phyloP scores from a whole-genome alignment of 1,139 yeast genomes.

The Pichia sp. region DNA sequence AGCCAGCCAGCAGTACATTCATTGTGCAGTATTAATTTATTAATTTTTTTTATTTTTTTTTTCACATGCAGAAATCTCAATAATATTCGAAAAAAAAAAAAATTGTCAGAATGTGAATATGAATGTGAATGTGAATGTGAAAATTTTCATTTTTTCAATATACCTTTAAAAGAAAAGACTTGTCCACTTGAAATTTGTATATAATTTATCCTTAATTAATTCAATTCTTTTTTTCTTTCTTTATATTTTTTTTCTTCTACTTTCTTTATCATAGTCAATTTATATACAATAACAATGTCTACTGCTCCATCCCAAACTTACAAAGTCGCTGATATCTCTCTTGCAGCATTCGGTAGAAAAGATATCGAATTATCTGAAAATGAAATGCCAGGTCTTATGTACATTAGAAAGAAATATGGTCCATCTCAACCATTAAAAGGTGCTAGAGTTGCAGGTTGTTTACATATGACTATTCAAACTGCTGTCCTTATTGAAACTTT shows the following conservation, averaged over 20 bases:
- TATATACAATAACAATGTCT: no score
- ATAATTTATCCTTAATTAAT: neutral
- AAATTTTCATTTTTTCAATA: no score
- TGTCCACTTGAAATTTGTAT: neutral
- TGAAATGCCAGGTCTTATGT: conserved; percentile 99
- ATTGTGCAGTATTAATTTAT: no score
- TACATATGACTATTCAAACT: conserved; percentile 99
- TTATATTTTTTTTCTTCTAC: no score
- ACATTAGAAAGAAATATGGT: conserved; percentile 93
- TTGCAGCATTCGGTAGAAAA: conserved; percentile 99
- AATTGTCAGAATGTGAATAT: no score
- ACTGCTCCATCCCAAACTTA: conserved; percentile 61
- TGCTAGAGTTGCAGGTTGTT: conserved; percentile 98
- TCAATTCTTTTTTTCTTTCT: neutral
- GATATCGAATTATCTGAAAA: conserved; percentile 98
- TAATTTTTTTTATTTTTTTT: neutral
- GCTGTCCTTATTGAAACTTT: conserved; percentile 98
- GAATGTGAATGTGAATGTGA: conserved; percentile 1
- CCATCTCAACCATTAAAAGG: conserved; percentile 93
- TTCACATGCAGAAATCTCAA: neutral
- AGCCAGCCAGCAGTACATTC: no score
- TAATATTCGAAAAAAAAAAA: no score
- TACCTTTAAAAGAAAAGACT: neutral
- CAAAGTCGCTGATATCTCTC: conserved; percentile 97
- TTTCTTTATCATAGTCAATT: no score